phyloP scores from a whole-genome alignment of 1,139 yeast species.

The Pichia norvegensis region DNA sequence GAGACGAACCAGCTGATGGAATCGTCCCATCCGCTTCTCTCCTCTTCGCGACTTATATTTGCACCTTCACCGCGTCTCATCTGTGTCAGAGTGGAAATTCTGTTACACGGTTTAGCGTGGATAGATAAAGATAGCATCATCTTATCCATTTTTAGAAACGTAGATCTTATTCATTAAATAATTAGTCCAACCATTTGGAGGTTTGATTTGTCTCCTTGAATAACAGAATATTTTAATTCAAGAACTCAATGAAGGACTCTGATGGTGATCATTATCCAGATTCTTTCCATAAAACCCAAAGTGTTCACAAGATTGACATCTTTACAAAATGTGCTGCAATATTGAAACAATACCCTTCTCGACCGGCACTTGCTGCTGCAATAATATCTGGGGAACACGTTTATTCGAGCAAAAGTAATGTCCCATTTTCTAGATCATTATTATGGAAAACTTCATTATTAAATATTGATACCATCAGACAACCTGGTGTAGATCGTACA shows the following conservation, averaged over 20 bases:
- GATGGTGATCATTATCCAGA: background rate
- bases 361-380: slow-evolving; percentile 13
- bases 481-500: background rate
- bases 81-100: too few species aligned
- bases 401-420: slow-evolving; percentile 3
- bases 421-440: slow-evolving; percentile 17
- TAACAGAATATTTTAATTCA: too few species aligned
- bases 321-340: slow-evolving; percentile 3
- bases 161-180: too few species aligned
- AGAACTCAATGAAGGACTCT: background rate
- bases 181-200: too few species aligned
- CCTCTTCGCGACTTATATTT: too few species aligned
- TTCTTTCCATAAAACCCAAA: background rate
- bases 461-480: slow-evolving; percentile 12
- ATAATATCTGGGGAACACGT: slow-evolving; percentile 10
- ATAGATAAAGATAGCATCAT: too few species aligned
- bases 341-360: slow-evolving; percentile 6
- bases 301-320: slow-evolving; percentile 1
- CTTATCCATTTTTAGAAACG: too few species aligned
- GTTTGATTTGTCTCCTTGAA: too few species aligned
- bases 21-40: too few species aligned
- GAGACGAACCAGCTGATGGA: too few species aligned
- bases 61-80: too few species aligned
- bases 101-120: too few species aligned
- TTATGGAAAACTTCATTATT: slow-evolving; percentile 18